Evolutionary conservation across 2,329 filamentous ascomycete genomes (phyloP).

Genomic region (Diaporthe australafricana): DNA sequence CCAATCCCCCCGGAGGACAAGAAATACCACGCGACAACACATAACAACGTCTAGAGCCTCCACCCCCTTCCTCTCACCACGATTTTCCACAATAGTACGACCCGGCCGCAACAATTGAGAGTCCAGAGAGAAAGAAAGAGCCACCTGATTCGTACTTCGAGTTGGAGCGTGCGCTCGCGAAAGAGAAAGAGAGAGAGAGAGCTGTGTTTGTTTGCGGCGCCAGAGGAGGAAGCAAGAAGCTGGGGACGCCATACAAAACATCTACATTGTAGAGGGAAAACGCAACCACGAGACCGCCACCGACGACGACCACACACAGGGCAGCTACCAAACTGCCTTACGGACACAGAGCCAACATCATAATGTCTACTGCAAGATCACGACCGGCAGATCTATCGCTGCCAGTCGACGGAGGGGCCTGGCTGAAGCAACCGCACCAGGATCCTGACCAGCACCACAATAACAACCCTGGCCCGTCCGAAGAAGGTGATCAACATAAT

Average conservation of each 20-base stretch:
- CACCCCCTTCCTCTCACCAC: not conserved
- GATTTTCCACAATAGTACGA: not conserved
- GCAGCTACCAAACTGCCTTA: not conserved
- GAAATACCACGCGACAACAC: constrained; percentile 26
- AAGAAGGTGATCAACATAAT: constrained; percentile 5
- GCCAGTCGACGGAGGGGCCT: constrained; percentile 22
- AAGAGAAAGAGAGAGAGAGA: not conserved
- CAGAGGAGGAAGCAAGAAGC: not conserved
- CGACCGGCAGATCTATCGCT: constrained; percentile 24
- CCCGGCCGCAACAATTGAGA: not conserved
- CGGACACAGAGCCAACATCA: not conserved
- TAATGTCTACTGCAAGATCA: constrained; percentile 30
- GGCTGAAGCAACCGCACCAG: constrained; percentile 19
- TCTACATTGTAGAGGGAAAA: not conserved
- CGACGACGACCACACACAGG: not conserved
- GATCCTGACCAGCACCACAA: not conserved
- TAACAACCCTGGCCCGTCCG: not conserved
- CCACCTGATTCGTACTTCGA: not conserved
- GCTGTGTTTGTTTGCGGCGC: constrained; percentile 12
- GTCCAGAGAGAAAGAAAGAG: too few relatives aligned
- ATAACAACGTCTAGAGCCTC: not conserved
- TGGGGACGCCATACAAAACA: not conserved
- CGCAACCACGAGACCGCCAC: not conserved
- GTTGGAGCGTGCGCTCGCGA: not conserved
- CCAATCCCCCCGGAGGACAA: not conserved